Conservation (phyloP, 345 rosid genomes). For the Carallia pectinifolia region DNA sequence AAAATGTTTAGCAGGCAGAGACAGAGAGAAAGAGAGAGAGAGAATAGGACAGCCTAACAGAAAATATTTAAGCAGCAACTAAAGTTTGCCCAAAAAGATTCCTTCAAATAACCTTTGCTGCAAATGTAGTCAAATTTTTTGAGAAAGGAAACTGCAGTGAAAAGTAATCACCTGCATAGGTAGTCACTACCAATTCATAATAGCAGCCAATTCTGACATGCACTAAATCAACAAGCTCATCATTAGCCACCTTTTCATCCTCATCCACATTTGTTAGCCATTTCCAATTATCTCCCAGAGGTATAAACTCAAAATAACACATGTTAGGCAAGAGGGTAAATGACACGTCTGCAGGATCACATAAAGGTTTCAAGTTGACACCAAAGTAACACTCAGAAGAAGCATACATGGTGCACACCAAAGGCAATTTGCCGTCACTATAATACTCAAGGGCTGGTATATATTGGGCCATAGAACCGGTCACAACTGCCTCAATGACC, state of each 20-base stretch:
- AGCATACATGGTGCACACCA: conserved; percentile 68
- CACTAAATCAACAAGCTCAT: conserved; percentile 53
- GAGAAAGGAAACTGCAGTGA: too few relatives aligned
- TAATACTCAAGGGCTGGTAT: conserved; percentile 56
- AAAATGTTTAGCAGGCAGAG: neutral
- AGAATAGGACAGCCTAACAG: neutral
- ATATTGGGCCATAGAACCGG: conserved; percentile 73
- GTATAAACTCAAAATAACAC: conserved; percentile 63
- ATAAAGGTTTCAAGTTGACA: conserved; percentile 59
- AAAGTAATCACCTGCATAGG: conserved; percentile 46
- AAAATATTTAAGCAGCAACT: neutral
- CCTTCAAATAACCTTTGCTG: too few relatives aligned
- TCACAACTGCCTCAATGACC: conserved; percentile 68
- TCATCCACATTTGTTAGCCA: conserved; percentile 36
- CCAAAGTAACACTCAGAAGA: conserved; percentile 73
- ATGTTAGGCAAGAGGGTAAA: conserved; percentile 66
- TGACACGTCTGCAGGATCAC: conserved; percentile 51
- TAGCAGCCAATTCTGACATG: conserved; percentile 47
- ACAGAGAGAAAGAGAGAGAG: neutral
- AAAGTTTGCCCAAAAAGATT: neutral
- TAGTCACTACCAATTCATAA: conserved; percentile 64
- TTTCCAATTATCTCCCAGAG: conserved; percentile 48
- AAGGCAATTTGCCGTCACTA: conserved; percentile 51
- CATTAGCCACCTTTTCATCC: conserved; percentile 40
- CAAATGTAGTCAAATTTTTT: too few relatives aligned